Conservation (phyloP, 2,329 filamentous ascomycete genomes). For the Tolypocladium sp. region DNA sequence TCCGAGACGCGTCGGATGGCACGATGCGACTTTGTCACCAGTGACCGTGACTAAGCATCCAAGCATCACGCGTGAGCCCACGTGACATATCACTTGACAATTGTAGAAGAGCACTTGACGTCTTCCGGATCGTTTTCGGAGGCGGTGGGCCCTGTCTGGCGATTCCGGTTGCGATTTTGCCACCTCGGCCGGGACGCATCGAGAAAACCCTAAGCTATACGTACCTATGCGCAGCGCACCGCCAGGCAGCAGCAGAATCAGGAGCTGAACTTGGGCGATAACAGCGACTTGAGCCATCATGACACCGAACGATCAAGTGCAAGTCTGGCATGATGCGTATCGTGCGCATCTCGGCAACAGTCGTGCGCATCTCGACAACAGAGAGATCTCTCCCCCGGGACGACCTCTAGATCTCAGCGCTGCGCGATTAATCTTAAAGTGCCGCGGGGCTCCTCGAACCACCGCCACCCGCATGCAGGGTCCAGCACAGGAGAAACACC, state of each 20-base stretch:
- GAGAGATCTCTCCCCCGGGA: not conserved
- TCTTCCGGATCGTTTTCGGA: not conserved
- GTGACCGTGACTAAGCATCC: not conserved
- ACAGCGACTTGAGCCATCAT: not conserved
- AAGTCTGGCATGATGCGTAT: not conserved
- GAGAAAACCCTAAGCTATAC: not conserved
- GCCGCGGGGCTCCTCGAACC: not conserved
- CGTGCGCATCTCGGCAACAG: not conserved
- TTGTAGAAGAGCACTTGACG: not conserved
- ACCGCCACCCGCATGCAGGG: not conserved
- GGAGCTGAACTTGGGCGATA: not conserved
- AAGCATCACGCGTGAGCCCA: rapidly evolving
- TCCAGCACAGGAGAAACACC: not conserved
- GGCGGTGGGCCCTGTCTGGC: not conserved
- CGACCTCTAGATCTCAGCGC: not conserved
- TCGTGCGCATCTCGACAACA: not conserved
- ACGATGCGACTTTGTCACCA: not conserved
- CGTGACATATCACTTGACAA: not conserved
- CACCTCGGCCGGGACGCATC: not conserved
- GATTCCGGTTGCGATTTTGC: not conserved
- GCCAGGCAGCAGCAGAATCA: not conserved
- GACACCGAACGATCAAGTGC: not conserved
- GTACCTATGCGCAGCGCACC: too few relatives aligned
- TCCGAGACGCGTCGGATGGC: not conserved
- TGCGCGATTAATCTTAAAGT: not conserved